Evolutionary conservation across 2,329 filamentous ascomycete species (phyloP).

Genomic region (Diaporthe batatas): DNA sequence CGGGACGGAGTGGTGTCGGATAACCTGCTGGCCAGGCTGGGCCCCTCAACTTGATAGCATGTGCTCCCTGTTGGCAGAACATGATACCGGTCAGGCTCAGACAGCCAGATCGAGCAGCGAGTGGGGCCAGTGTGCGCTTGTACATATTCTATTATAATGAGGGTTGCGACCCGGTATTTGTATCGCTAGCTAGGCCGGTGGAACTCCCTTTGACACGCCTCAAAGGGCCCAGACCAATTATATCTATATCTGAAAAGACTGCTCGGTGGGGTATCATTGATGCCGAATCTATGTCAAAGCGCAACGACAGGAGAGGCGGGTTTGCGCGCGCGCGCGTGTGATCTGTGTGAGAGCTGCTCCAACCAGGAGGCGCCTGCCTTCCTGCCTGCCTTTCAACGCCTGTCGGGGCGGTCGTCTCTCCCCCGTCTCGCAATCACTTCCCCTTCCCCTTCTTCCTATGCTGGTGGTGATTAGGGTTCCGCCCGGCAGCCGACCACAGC

Average conservation of each 20-base stretch:
- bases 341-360: neutral
- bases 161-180: neutral
- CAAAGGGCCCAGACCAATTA: neutral
- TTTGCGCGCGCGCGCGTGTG: too few species aligned
- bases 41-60: neutral
- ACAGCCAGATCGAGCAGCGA: neutral
- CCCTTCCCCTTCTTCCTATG: conserved; percentile 45
- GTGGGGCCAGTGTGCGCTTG: neutral
- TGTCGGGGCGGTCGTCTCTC: neutral
- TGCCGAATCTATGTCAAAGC: conserved; percentile 26
- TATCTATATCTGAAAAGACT: conserved; percentile 31
- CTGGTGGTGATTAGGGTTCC: conserved; percentile 37
- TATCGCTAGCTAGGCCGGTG: neutral
- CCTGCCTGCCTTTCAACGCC: neutral
- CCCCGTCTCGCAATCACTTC: neutral
- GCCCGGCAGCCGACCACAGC: conserved; percentile 55
- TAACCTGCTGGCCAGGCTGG: neutral
- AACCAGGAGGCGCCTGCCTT: neutral
- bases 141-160: neutral
- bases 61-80: neutral
- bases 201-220: neutral
- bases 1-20: neutral
- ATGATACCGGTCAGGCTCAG: neutral
- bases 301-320: neutral
- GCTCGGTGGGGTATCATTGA: conserved; percentile 26